Evolutionary conservation across 352 stramenopile genomes (phyloP).

Genomic region (Globisporangium spiculum): DNA sequence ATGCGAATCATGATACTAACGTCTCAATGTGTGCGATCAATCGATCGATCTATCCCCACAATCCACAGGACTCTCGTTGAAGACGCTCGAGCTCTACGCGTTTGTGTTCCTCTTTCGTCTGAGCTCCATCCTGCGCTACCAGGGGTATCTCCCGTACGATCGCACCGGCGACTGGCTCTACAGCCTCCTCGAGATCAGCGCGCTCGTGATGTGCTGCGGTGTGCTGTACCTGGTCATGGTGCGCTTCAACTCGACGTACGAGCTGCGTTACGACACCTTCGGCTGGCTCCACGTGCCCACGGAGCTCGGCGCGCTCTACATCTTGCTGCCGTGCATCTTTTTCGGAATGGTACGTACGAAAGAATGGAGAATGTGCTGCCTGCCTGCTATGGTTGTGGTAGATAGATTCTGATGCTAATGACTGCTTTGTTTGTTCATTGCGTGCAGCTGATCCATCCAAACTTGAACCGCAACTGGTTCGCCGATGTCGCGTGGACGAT

Average conservation of each 20-base stretch:
- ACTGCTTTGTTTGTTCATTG: conserved; percentile 29
- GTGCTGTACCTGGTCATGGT: conserved; percentile 91
- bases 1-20: background rate
- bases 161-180: conserved; percentile 98
- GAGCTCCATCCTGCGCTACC: conserved; percentile 96
- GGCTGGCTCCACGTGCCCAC: conserved; percentile 87
- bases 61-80: conserved; percentile 88
- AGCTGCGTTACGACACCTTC: conserved; percentile 95
- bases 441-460: conserved; percentile 91
- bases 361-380: background rate
- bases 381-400: background rate
- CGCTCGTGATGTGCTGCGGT: conserved; percentile 82
- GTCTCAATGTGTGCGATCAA: background rate
- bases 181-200: conserved; percentile 93
- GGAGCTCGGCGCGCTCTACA: conserved; percentile 82
- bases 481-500: conserved; percentile 97
- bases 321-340: conserved; percentile 84
- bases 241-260: conserved; percentile 95
- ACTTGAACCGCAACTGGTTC: conserved; percentile 96
- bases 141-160: conserved; percentile 93
- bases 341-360: conserved; percentile 66
- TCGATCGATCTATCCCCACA: conserved; percentile 11
- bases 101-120: conserved; percentile 97
- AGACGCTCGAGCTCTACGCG: conserved; percentile 97
- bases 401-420: conserved; percentile 22